Conservation (phyloP, 352 stramenopile genomes). For the Phytophthora tentaculata region DNA sequence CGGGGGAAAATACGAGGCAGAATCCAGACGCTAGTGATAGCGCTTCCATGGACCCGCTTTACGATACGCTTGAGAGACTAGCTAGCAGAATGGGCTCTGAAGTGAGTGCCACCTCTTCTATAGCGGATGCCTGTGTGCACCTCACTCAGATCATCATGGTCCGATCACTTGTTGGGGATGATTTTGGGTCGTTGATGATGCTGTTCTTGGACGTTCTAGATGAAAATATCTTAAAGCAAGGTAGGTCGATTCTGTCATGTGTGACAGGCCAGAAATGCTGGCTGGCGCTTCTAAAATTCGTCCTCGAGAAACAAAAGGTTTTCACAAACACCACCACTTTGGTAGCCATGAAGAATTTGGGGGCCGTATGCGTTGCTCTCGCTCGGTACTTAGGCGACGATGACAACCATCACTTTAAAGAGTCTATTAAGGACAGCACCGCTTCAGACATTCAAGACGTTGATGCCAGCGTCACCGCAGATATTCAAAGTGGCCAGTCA, state of each 20-base stretch:
- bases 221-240: constrained; percentile 30
- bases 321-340: constrained; percentile 55
- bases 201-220: constrained; percentile 66
- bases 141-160: constrained; percentile 46
- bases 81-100: constrained; percentile 17
- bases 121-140: constrained; percentile 49
- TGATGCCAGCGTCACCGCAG: neutral
- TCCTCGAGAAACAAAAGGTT: constrained; percentile 54
- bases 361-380: constrained; percentile 55
- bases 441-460: neutral
- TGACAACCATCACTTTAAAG: constrained; percentile 47
- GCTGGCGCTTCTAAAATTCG: constrained; percentile 60
- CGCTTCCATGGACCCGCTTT: neutral
- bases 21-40: neutral
- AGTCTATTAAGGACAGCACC: neutral
- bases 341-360: constrained; percentile 63
- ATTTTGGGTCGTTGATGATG: constrained; percentile 71
- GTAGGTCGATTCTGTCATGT: neutral
- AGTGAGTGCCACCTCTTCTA: constrained; percentile 1
- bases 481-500: neutral
- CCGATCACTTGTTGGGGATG: constrained; percentile 56
- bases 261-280: constrained; percentile 61
- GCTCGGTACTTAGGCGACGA: constrained; percentile 61
- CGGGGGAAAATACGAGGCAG: too few species aligned
- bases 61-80: constrained; percentile 21